Evolutionary conservation across 345 rosid species (phyloP).

Genomic region (Gossypium longicalyx): DNA sequence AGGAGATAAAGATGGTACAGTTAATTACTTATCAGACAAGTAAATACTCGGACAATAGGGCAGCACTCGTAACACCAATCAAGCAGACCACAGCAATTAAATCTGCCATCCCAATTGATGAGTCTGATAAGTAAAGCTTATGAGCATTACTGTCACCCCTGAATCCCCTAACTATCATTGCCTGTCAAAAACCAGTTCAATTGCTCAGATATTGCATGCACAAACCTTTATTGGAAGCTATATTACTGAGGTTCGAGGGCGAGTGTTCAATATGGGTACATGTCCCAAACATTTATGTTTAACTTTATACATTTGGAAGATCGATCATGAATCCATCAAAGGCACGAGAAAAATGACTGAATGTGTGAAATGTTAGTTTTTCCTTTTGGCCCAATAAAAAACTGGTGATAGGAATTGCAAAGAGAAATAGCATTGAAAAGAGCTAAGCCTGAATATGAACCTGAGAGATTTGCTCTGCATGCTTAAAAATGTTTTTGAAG

Average conservation of each 20-base stretch:
- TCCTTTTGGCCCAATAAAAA: neutral
- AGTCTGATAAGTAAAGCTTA: slow-evolving; percentile 53
- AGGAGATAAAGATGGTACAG: neutral
- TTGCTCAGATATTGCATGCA: neutral
- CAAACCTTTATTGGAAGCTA: neutral
- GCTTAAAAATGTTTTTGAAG: slow-evolving; percentile 85
- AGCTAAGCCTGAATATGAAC: slow-evolving; percentile 26
- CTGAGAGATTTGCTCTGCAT: slow-evolving; percentile 96
- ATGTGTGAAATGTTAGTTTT: neutral
- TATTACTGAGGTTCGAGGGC: neutral
- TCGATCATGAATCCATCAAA: neutral
- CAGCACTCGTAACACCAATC: slow-evolving; percentile 53
- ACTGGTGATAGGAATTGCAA: neutral
- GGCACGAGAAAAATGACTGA: neutral
- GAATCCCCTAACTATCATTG: slow-evolving; percentile 97
- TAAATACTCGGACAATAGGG: slow-evolving; percentile 60
- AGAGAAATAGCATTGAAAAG: neutral
- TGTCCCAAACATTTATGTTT: neutral
- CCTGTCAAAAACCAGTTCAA: slow-evolving; percentile 37
- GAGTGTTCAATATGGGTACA: neutral
- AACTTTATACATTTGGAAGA: neutral
- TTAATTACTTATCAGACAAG: slow-evolving; percentile 32
- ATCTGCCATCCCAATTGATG: slow-evolving; percentile 55
- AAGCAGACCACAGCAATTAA: slow-evolving; percentile 54
- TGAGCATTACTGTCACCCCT: slow-evolving; percentile 74